phyloP scores from a whole-genome alignment of 768 basidiomycete genomes.

The Pleurotus salmoneostramineus region DNA sequence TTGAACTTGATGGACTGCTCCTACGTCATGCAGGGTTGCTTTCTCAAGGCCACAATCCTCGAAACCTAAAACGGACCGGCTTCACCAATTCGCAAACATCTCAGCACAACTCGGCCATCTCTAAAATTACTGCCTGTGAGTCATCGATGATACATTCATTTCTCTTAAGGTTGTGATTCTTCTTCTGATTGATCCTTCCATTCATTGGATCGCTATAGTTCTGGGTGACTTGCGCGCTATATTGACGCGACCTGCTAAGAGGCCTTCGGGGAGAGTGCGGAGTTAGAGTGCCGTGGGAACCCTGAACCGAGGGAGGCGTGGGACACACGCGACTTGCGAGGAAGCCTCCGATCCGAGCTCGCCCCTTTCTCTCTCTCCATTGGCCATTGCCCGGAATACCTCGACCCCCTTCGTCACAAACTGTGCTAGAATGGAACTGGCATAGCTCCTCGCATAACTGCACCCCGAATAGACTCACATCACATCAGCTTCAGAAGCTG shows the following conservation, averaged over 20 bases:
- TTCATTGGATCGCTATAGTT: background rate
- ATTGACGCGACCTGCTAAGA: background rate
- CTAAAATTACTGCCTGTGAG: background rate
- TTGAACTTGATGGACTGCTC: background rate
- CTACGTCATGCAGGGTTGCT: background rate
- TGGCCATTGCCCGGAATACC: background rate
- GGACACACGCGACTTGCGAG: background rate
- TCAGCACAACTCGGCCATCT: background rate
- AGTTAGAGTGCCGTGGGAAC: conserved; percentile 3
- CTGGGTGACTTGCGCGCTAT: background rate
- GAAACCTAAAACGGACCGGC: background rate
- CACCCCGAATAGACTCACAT: background rate
- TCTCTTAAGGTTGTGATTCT: background rate
- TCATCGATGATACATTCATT: background rate
- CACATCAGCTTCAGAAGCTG: background rate
- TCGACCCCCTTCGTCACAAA: background rate
- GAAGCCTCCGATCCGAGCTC: background rate
- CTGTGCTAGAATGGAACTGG: background rate
- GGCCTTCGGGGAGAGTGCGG: conserved; percentile 2
- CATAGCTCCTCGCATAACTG: background rate
- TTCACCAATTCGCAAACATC: background rate
- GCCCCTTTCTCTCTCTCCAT: background rate
- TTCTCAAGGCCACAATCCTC: background rate
- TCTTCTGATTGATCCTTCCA: background rate
- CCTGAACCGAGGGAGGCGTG: background rate